These are phyloP conservation scores for Dactylellina haptotyla DNA, from an alignment of 2,329 filamentous ascomycete genomes.

Conservation along the genomic window DNA sequence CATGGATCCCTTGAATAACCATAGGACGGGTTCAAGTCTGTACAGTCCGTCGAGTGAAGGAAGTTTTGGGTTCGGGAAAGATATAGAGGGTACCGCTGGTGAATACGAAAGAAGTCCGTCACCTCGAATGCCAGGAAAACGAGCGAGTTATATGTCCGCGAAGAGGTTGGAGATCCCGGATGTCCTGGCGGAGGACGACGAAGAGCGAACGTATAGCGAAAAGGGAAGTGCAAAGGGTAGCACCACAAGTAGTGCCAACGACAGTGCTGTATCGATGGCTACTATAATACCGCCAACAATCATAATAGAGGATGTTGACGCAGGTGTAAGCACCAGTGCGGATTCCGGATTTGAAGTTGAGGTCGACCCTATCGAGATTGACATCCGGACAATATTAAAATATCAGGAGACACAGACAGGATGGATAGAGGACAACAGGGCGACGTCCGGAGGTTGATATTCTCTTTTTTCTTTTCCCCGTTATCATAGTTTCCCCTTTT, in stretches of 20 bases:
- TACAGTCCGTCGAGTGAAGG: neutral
- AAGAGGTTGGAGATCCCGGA: constrained; percentile 41
- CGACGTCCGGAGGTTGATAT: neutral
- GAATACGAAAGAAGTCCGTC: neutral
- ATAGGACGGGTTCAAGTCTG: neutral
- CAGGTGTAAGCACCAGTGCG: neutral
- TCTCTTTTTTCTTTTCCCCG: neutral
- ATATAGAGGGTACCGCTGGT: neutral
- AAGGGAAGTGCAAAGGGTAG: neutral
- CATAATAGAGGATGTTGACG: constrained; percentile 19
- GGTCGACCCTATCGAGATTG: constrained; percentile 11
- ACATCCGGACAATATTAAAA: neutral
- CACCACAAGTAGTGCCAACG: constrained; percentile 5
- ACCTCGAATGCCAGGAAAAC: constrained; percentile 6
- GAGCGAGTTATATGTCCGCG: constrained; percentile 35
- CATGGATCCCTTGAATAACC: neutral
- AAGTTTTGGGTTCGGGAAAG: neutral
- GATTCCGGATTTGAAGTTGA: constrained; percentile 4
- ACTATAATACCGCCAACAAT: constrained; percentile 8
- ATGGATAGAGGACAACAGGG: constrained; percentile 1
- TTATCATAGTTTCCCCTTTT: no score
- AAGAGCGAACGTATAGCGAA: constrained; percentile 11
- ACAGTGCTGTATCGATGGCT: neutral
- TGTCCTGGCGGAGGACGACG: constrained; percentile 29
- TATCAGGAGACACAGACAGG: neutral